Evolutionary conservation across 2,329 filamentous ascomycete genomes (phyloP), one percentile per base, ranked within the genome.

Genomic region (Anisogramma anomala): DNA sequence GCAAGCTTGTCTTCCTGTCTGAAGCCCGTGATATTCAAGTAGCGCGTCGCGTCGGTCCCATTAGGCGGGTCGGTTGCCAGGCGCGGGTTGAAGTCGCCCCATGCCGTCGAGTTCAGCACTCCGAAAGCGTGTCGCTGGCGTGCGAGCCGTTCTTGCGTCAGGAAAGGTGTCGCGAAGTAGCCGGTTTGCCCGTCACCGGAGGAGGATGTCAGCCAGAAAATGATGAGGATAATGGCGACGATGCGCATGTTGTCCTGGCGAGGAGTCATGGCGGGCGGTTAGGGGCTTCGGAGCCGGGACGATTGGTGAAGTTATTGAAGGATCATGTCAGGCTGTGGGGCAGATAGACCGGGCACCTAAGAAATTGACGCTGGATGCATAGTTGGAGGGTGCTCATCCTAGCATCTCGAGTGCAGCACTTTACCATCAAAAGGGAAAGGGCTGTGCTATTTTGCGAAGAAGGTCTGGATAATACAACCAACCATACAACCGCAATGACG

Each of bases 21-120:
- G 47, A 93, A 79, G 1, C 89, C 89, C 2, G 84, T 84, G 38
- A 94, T 65, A 51, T 86, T 85, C 45, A 87, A 61, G 47, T 70
- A 79, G 18, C 60, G 64, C 30, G 53, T 48, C 39, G 55, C 55
- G 30, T 55, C 51, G 6, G 50, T 51, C n/a, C 57, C 54, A 52
- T 43, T 49, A 45, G 32, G 50, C 9, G 50, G 51, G 13, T 58
- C 54, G 51, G 39, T 48, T 48, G 30, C 49, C 52, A 30, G 49
- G 43, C 52, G 56, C 9, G 74, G 75, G 13, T 60, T 51, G 54
- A 81, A 80, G 55, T 79, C 74, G 36, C 71, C 72, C 75, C 75
- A 81, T 47, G 53, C 57, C 14, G 74, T 74, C 42, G 58, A 58
- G 53, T 77, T 77, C 30, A 81, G 59, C 14, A 74, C 59, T 36